Base-by-base conservation (phyloP, 2,329 filamentous ascomycete genomes). In the Raffaelea albimanens region DNA sequence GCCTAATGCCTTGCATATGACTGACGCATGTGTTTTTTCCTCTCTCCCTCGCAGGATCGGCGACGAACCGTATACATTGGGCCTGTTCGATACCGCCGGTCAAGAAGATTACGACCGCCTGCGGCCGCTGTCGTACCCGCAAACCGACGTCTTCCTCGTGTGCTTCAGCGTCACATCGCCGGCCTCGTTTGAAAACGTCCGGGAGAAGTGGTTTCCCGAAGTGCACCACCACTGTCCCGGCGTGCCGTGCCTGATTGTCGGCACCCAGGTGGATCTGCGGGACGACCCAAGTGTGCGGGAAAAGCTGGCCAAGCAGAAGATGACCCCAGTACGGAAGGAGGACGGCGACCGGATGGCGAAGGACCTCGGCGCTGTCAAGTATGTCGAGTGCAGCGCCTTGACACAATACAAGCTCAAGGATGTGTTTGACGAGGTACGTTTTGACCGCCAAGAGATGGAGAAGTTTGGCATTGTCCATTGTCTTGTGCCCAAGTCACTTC, bases 61-160 rank as follows among this genome's bases (percentile, higher is more conserved):
- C 56, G 93, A 97, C 66, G 93, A 98, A 70, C 93, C 93, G 50
- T 97, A 97, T 67, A 98, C 93, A 16, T 78, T 98, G 43, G 93
- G 93, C 50, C 78, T 98, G 23, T 98, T 97, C 64, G 93, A 98
- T 82, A 98, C 93, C 34, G 93, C 93, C 53, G 93, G 93, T 67
- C 93, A 98, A 73, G 93, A 98, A 77, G 91, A 98, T 82, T 97
- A 97, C 72, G 93, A 98, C 69, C 85, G 93, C 60, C 82, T 98
- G 55, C 87, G 93, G 62, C 93, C 93, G 43, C 80, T 97, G 52
- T 97, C 93, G 54, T 98, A 98, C 66, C 93, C 93, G 1, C 93
- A 97, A 71, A 97, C 93, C 59, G 93, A 97, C 63, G 93, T 97
- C 56, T 97, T 98, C 73, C 84, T 98, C 51, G 90, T 98, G 59